A percentile compares a stretch with the other conserved stretches of the same genome.
phyloP scores from a whole-genome alignment of 148 eudicot genomes.

The Tetragonia tetragonoides region DNA sequence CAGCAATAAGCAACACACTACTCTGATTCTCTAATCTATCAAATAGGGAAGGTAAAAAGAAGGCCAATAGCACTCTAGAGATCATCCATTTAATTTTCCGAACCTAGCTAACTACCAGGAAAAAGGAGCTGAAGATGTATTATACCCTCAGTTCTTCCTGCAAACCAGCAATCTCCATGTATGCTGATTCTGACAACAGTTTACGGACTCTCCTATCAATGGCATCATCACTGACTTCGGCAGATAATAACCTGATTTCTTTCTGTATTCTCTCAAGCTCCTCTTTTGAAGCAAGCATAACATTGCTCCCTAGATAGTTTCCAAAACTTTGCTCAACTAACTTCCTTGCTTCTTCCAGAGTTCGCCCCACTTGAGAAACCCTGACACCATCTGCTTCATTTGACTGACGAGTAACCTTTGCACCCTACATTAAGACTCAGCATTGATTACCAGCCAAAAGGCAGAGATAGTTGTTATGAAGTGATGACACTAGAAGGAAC shows the following conservation, averaged over 20 bases:
- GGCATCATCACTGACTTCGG: constrained; percentile 81
- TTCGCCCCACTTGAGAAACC: constrained; percentile 64
- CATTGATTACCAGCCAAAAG: constrained; percentile 6
- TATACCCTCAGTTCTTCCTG: constrained; percentile 84
- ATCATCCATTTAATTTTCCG: not conserved
- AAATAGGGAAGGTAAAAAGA: not conserved
- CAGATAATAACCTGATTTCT: constrained; percentile 63
- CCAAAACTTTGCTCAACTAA: constrained; percentile 98
- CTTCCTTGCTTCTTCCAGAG: constrained; percentile 93
- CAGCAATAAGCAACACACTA: not conserved
- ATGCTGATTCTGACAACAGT: constrained; percentile 59
- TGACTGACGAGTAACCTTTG: constrained; percentile 64
- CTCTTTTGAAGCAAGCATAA: constrained; percentile 93
- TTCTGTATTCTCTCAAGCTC: constrained; percentile 76
- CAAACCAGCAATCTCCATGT: constrained; percentile 76
- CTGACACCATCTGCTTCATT: constrained; percentile 51
- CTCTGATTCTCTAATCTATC: not conserved
- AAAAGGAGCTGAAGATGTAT: not conserved
- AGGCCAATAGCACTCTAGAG: not conserved
- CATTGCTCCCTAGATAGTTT: constrained; percentile 96
- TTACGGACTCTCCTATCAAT: constrained; percentile 74
- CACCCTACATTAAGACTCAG: constrained; percentile 56
- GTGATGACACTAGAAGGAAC: constrained; percentile 17
- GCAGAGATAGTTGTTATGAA: constrained; percentile 10
- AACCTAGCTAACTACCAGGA: not conserved